Conservation (phyloP, 2,329 filamentous ascomycete genomes). For the Aschersonia sp. region DNA sequence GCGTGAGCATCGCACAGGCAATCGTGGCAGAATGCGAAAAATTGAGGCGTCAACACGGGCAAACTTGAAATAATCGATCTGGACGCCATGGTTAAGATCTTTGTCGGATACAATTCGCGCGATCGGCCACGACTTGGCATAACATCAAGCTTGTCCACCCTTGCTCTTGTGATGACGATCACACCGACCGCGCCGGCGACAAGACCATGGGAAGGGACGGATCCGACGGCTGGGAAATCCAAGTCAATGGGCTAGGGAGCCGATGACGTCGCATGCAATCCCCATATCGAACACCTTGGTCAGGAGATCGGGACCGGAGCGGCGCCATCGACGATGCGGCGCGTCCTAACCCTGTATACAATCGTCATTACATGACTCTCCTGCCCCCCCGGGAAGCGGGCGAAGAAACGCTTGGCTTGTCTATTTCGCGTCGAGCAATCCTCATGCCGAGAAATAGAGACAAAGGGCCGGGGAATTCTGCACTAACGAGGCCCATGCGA, state of each 20-base stretch:
- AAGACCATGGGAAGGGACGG: background rate
- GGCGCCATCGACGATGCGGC: constrained; percentile 6
- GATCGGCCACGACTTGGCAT: background rate
- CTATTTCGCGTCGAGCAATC: background rate
- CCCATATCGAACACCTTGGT: background rate
- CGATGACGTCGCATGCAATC: constrained; percentile 1
- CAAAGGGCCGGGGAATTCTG: background rate
- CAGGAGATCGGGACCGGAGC: constrained; percentile 3
- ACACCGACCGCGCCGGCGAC: constrained; percentile 4
- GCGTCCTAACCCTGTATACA: constrained; percentile 1
- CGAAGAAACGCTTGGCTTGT: background rate
- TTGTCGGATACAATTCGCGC: background rate
- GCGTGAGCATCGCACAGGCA: background rate
- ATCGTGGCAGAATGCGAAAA: background rate
- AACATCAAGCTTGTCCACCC: background rate
- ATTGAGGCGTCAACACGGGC: background rate
- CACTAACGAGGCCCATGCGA: background rate
- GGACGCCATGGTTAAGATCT: constrained; percentile 1
- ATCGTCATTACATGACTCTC: constrained; percentile 5
- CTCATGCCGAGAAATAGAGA: background rate
- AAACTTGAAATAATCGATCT: constrained; percentile 1
- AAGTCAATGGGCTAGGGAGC: background rate
- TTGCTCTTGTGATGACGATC: constrained; percentile 3
- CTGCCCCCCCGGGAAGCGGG: background rate
- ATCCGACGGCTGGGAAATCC: background rate